phyloP scores from a whole-genome alignment of 805 yeast species.

The Millerozyma miso region DNA sequence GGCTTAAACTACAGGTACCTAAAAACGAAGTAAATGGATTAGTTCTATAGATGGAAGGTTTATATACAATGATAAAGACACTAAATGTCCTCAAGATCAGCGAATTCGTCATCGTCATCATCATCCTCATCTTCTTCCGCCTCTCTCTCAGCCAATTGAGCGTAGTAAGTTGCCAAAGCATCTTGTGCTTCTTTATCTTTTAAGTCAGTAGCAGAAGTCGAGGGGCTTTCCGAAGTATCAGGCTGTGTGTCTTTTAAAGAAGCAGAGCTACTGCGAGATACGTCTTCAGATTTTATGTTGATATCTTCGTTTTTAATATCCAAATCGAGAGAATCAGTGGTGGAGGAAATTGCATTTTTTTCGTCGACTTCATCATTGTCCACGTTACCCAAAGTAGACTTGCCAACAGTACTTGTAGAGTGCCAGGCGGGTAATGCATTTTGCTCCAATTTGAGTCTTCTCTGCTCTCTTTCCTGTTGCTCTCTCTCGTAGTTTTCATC shows the following conservation, averaged over 20 bases:
- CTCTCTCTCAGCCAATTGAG: conserved; percentile 67
- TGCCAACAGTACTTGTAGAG: conserved; percentile 83
- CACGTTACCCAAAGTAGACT: conserved; percentile 50
- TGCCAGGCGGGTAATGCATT: conserved; percentile 98
- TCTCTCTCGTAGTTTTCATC: conserved; percentile 73
- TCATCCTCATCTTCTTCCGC: conserved; percentile 59
- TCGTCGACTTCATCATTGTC: conserved; percentile 43
- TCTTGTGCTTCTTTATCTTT: conserved; percentile 67
- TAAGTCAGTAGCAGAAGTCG: conserved; percentile 28
- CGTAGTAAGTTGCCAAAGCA: conserved; percentile 64
- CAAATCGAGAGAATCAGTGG: conserved; percentile 17
- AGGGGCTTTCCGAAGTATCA: conserved; percentile 10
- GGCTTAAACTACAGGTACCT: not conserved
- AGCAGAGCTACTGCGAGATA: conserved; percentile 6
- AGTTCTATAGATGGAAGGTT: not conserved
- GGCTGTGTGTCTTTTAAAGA: conserved; percentile 2
- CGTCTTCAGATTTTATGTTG: conserved; percentile 12
- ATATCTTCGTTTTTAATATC: conserved; percentile 13
- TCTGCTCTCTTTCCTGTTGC: conserved; percentile 60
- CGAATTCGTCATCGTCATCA: conserved; percentile 34
- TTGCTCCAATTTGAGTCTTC: conserved; percentile 71
- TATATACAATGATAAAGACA: not conserved
- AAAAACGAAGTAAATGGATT: not conserved
- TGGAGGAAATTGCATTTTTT: conserved; percentile 3
- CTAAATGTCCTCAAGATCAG: conserved; percentile 27